These are phyloP conservation scores for Amborella trichopoda DNA, from an alignment of 164 flowering plant genomes.

Conservation along the genomic window DNA sequence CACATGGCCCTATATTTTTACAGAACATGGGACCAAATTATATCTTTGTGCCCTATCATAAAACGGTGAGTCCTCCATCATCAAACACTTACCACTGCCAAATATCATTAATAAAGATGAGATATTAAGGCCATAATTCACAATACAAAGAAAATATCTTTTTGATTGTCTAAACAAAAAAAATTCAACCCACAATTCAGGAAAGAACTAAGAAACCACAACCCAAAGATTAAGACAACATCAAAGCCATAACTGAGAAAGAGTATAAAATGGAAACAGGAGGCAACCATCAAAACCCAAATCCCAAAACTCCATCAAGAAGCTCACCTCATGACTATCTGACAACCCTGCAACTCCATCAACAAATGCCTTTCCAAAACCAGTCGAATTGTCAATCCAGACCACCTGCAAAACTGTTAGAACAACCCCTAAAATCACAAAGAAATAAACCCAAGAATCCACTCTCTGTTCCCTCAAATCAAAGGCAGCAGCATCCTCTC, in stretches of 20 bases:
- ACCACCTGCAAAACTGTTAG: slow-evolving; percentile 46
- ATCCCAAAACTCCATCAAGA: too few species aligned
- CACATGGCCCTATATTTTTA: too few species aligned
- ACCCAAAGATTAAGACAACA: too few species aligned
- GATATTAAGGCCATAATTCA: too few species aligned
- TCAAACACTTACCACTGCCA: too few species aligned
- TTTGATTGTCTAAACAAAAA: not conserved
- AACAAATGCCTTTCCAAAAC: slow-evolving; percentile 43
- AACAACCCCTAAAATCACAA: slow-evolving; percentile 57
- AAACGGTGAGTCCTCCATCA: too few species aligned
- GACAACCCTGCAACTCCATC: slow-evolving; percentile 46
- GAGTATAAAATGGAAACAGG: not conserved
- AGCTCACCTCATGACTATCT: slow-evolving; percentile 65
- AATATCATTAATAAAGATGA: too few species aligned
- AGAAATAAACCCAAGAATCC: slow-evolving; percentile 76
- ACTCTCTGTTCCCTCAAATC: slow-evolving; percentile 56
- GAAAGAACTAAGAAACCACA: too few species aligned
- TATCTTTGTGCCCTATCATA: too few species aligned
- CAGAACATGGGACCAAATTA: too few species aligned
- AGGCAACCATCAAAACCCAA: not conserved
- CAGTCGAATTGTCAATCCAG: slow-evolving; percentile 78
- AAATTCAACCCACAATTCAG: too few species aligned
- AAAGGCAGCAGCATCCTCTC: slow-evolving; percentile 83
- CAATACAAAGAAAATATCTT: too few species aligned
- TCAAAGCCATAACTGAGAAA: not conserved